Evolutionary conservation across 2,329 filamentous ascomycete species (phyloP).

Genomic region (Fusarium nisikadoi): DNA sequence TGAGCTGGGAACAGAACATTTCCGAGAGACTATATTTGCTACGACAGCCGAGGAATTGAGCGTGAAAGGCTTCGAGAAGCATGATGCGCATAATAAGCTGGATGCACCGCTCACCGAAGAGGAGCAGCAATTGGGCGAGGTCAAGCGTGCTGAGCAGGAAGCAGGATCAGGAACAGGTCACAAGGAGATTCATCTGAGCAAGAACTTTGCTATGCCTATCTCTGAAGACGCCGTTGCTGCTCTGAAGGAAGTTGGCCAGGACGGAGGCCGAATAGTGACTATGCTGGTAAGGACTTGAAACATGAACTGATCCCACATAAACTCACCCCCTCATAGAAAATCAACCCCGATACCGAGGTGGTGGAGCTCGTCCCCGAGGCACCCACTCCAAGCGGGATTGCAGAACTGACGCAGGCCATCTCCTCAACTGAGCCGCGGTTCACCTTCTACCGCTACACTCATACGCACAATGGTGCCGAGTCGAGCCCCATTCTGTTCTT

Average conservation of each 20-base stretch:
- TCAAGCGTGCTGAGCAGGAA: constrained; percentile 79
- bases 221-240: constrained; percentile 72
- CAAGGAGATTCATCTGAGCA: constrained; percentile 68
- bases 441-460: constrained; percentile 77
- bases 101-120: constrained; percentile 82
- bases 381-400: constrained; percentile 63
- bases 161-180: constrained; percentile 74
- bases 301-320: not conserved
- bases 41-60: constrained; percentile 77
- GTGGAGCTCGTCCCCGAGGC: constrained; percentile 71
- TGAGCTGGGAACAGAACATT: constrained; percentile 82
- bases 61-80: constrained; percentile 74
- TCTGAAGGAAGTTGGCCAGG: constrained; percentile 66
- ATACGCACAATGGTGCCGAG: constrained; percentile 64
- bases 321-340: constrained; percentile 63
- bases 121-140: constrained; percentile 75
- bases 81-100: constrained; percentile 73
- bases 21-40: constrained; percentile 79
- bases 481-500: constrained; percentile 77
- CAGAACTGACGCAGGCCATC: constrained; percentile 69
- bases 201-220: constrained; percentile 67
- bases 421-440: constrained; percentile 77
- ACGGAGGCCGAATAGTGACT: constrained; percentile 63
- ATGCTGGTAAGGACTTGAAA: constrained; percentile 67
- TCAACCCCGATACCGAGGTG: constrained; percentile 75